A percentile compares a stretch with the other conserved stretches of the same genome.
Conservation (phyloP, 2,329 filamentous ascomycete genomes). For the Xylaria sp. region DNA sequence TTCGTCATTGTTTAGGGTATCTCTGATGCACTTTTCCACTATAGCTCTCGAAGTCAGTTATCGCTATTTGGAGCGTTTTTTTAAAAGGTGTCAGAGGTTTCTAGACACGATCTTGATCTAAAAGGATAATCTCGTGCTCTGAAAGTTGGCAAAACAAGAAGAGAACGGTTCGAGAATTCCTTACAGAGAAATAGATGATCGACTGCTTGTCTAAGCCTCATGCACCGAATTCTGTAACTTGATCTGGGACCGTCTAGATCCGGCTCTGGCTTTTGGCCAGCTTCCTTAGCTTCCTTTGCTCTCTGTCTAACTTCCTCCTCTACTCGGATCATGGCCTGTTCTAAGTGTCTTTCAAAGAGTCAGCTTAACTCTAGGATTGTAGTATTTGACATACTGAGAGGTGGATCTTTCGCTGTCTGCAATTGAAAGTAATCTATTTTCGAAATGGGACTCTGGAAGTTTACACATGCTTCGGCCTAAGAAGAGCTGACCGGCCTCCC, state of each 20-base stretch:
- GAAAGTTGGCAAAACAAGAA: too few species aligned
- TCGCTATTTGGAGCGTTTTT: too few species aligned
- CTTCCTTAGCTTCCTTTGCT: neutral
- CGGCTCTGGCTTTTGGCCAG: neutral
- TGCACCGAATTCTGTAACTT: neutral
- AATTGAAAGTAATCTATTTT: constrained; percentile 5
- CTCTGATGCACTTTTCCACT: constrained; percentile 10
- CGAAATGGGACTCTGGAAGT: constrained; percentile 18
- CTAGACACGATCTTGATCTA: too few species aligned
- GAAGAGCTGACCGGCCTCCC: constrained; percentile 27
- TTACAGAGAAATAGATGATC: constrained; percentile 27
- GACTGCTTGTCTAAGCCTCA: constrained; percentile 31
- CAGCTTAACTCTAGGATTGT: neutral
- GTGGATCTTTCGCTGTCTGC: constrained; percentile 19
- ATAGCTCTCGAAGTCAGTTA: too few species aligned
- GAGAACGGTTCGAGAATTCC: too few species aligned
- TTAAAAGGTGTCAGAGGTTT: too few species aligned
- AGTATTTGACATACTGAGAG: constrained; percentile 21
- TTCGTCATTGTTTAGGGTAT: constrained; percentile 4
- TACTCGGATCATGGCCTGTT: neutral
- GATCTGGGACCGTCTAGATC: neutral
- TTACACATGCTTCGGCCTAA: constrained; percentile 29
- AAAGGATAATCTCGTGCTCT: too few species aligned
- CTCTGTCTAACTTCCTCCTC: constrained; percentile 2
- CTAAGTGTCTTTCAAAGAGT: constrained; percentile 11